phyloP scores from a whole-genome alignment of 805 yeast genomes.

The Hanseniaspora lachancei region DNA sequence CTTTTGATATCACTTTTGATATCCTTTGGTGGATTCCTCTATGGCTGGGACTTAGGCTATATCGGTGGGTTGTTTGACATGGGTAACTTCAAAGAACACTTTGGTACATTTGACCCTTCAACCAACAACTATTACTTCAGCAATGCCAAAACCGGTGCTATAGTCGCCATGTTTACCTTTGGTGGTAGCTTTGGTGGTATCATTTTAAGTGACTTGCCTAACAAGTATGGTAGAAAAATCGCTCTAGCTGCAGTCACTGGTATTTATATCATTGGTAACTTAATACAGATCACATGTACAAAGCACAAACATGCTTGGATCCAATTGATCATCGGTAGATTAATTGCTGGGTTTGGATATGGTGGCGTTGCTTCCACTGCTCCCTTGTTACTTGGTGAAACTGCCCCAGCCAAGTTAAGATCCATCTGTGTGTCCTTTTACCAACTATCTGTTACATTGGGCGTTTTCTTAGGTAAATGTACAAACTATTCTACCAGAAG shows the following conservation, averaged over 20 bases:
- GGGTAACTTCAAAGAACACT: conserved; percentile 43
- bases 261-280: conserved; percentile 53
- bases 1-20: conserved; percentile 22
- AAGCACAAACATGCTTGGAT: conserved; percentile 45
- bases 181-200: conserved; percentile 69
- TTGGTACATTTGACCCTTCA: conserved; percentile 35
- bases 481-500: conserved; percentile 46
- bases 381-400: conserved; percentile 50
- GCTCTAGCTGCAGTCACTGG: conserved; percentile 50
- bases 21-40: conserved; percentile 38
- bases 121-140: conserved; percentile 31
- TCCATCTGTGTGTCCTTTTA: conserved; percentile 59
- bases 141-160: conserved; percentile 42
- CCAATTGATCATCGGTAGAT: conserved; percentile 59
- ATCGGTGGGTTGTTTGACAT: conserved; percentile 55
- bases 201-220: conserved; percentile 44
- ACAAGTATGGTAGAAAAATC: conserved; percentile 49
- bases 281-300: conserved; percentile 38
- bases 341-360: conserved; percentile 58
- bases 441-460: conserved; percentile 59
- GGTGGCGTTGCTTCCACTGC: conserved; percentile 67
- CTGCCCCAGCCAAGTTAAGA: conserved; percentile 36
- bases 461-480: conserved; percentile 68
- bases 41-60: conserved; percentile 71
- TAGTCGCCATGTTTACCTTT: conserved; percentile 51